Evolutionary conservation across 2,329 filamentous ascomycete genomes (phyloP), one percentile per base, ranked within the genome.

Genomic region (Drechslerella dactyloides): DNA sequence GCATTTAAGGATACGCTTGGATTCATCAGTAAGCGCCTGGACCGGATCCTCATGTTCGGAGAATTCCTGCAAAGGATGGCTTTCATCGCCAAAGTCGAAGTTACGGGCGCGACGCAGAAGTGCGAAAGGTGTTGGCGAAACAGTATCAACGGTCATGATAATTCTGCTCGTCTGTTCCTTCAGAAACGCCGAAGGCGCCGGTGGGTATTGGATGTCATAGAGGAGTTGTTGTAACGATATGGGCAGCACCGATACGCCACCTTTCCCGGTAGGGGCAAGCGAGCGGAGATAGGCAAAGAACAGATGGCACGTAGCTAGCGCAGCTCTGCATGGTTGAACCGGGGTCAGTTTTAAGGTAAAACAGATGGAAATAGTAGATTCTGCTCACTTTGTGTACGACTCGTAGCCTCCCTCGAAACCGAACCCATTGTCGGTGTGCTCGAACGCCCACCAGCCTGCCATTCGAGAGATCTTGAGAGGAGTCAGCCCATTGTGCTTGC

Each of bases 371-470:
- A 48, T 55, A 23, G 44, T 42, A 58, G 33, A 13, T 27, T 5
- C 53, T 42, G 78, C 86, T 80, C 82, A 93, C 89, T 83, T 88
- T 75, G 89, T 83, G 93, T 94, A 99, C 50, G 87, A 86, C 78
- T 90, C 90, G 81, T 99, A 99, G 61, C 93, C 93, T 44, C 91
- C 91, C 75, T 97, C 94, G 76, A 99, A 99, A 15, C 94, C 94
- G 78, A 90, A 93, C 46, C 90, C 90, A 5, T 87, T 87, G 78
- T 97, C 93, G 52, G 84, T 86, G 75, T 96, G 91, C 77, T 97
- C 93, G 79, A 99, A 99, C 0, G 93, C 92, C 94, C 94, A 99
- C 94, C 94, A 99, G 51, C 93, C 92, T 44, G 93, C 94, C 85
- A 96, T 91, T 75, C 94, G 87, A 8, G 94, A 97, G 61, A 99